These are phyloP conservation scores for Byssothecium circinans DNA, from an alignment of 2,329 filamentous ascomycete species.

Conservation along the genomic window DNA sequence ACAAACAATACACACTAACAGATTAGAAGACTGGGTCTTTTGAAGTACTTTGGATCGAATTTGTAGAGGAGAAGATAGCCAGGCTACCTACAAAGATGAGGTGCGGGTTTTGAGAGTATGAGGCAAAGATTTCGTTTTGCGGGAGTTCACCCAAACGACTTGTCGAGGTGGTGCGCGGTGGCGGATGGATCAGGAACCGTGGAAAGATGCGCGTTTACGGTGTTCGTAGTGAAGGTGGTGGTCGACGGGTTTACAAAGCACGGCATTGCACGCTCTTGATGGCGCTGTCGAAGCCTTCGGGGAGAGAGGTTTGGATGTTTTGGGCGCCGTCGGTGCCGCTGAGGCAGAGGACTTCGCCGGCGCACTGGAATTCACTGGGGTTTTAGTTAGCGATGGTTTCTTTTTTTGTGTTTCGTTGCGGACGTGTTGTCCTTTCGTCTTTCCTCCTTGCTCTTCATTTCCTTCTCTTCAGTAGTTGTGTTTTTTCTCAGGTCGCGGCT, in stretches of 20 bases:
- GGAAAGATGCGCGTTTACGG: too few species aligned
- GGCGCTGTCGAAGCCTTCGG: slow-evolving; percentile 1
- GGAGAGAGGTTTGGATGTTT: slow-evolving; percentile 5
- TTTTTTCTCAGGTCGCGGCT: too few species aligned
- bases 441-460: neutral
- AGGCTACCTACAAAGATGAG: too few species aligned
- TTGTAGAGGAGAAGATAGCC: too few species aligned
- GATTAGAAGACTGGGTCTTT: neutral
- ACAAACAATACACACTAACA: neutral
- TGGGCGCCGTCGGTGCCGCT: neutral
- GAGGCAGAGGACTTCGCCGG: slow-evolving; percentile 4
- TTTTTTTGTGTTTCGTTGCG: neutral
- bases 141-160: too few species aligned
- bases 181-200: too few species aligned
- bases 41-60: too few species aligned
- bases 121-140: too few species aligned
- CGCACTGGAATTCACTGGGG: slow-evolving; percentile 7
- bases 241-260: neutral
- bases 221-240: too few species aligned
- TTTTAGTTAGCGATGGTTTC: slow-evolving; percentile 1
- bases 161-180: too few species aligned
- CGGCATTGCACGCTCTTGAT: slow-evolving; percentile 11
- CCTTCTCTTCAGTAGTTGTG: too few species aligned
- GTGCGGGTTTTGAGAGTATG: too few species aligned
- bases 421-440: neutral